Conservation (phyloP, 2,329 filamentous ascomycete genomes). For the Thelonectria rubi region DNA sequence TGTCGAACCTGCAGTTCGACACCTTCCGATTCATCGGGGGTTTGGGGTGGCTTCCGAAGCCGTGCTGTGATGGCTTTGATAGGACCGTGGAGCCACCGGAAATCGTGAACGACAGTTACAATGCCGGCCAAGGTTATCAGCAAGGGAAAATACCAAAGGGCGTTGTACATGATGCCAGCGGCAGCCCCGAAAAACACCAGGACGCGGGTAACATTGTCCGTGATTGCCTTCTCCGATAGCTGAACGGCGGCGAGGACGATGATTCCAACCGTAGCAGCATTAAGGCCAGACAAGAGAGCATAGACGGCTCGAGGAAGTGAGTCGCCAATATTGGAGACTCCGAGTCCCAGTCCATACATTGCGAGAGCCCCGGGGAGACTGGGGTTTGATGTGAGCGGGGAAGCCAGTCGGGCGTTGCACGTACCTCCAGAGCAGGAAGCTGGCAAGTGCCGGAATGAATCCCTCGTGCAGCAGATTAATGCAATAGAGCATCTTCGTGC, state of each 20-base stretch:
- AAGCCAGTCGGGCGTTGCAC: background rate
- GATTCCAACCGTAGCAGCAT: slow-evolving; percentile 75
- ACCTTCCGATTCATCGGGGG: background rate
- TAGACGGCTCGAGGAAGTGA: slow-evolving; percentile 69
- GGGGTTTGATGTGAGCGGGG: slow-evolving; percentile 35
- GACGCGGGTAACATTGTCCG: slow-evolving; percentile 68
- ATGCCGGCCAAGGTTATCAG: slow-evolving; percentile 68
- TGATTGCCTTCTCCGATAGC: slow-evolving; percentile 73
- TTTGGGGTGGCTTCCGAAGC: background rate
- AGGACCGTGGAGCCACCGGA: slow-evolving; percentile 31
- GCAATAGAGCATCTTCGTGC: slow-evolving; percentile 76
- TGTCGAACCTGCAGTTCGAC: slow-evolving; percentile 16
- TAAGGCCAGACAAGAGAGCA: slow-evolving; percentile 74
- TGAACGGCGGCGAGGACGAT: slow-evolving; percentile 74
- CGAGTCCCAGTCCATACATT: slow-evolving; percentile 70
- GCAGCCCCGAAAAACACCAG: slow-evolving; percentile 70
- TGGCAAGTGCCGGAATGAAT: slow-evolving; percentile 63
- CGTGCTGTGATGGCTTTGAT: background rate
- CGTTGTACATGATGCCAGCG: slow-evolving; percentile 74
- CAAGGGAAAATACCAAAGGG: slow-evolving; percentile 78
- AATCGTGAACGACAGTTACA: slow-evolving; percentile 65
- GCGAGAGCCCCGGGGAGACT: slow-evolving; percentile 73
- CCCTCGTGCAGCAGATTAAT: slow-evolving; percentile 71
- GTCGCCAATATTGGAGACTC: slow-evolving; percentile 66
- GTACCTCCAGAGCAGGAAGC: slow-evolving; percentile 72